phyloP scores from a whole-genome alignment of 345 rosid genomes.

The Clausena lansium region DNA sequence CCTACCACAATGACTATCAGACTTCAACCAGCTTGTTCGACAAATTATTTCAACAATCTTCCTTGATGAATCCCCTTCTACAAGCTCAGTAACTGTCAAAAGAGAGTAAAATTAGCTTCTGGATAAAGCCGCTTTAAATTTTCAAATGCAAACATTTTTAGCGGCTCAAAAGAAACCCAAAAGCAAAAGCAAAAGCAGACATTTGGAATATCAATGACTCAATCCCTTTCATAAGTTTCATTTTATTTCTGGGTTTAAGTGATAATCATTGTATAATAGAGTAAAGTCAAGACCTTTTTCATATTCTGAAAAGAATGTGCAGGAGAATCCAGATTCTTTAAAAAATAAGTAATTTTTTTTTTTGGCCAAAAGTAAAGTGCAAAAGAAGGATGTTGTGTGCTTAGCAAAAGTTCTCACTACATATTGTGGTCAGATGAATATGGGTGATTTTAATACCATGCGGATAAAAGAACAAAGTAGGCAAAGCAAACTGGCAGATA shows the following conservation, averaged over 20 bases:
- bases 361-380: not conserved
- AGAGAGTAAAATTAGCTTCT: constrained; percentile 14
- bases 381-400: not conserved
- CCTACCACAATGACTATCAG: constrained; percentile 85
- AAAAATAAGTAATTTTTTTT: not conserved
- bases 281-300: not conserved
- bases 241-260: not conserved
- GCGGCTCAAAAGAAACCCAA: not conserved
- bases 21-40: constrained; percentile 82
- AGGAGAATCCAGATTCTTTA: not conserved
- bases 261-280: not conserved
- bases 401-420: constrained; percentile 1
- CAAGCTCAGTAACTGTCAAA: constrained; percentile 82
- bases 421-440: no score
- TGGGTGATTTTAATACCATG: not conserved
- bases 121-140: constrained; percentile 7
- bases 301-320: not conserved
- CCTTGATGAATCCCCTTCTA: constrained; percentile 96
- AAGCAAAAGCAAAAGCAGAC: not conserved
- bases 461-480: constrained; percentile 17
- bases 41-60: constrained; percentile 98
- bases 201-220: constrained; percentile 3
- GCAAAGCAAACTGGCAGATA: constrained; percentile 16
- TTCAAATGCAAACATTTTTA: not conserved
- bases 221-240: not conserved